Base-by-base conservation (phyloP, 345 rosid species). In the Salix dunnii region DNA sequence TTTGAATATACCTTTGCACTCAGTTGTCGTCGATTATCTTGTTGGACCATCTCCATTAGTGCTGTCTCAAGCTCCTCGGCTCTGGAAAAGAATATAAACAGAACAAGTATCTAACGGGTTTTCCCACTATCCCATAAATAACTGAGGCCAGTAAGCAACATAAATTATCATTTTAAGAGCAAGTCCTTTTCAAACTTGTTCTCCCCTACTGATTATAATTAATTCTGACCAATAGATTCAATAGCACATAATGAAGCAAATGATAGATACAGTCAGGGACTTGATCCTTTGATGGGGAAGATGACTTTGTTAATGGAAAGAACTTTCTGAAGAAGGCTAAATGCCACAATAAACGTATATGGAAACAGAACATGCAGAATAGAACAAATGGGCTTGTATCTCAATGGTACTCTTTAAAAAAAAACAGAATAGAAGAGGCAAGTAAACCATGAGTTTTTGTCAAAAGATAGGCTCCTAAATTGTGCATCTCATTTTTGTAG, bases 1-100 rank as follows among this genome's bases (percentile, higher is more conserved):
- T 74, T 68, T 33, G 60, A 58, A 69, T 67, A 21, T 87, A 96
- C 99, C 98, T 78, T 76, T 74, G 98, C 97, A 82, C 87, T 90
- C 88, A 93, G 75, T 86, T 85, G 80, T 11, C 83, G 87, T 73
- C 94, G 87, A 80, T 96, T 96, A 78, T 96, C 99, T 87, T 85
- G 87, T 87, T 90, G 90, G 78, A 92, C 96, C 89, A 93, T 88
- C 87, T 96, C 99, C 90, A 91, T 86, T 58, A 93, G 86, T 40
- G 98, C 99, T 72, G 92, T 89, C 89, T 96, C 98, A 82, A 96
- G 81, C 89, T 93, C 99, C 81, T 96, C 99, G n/a, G 98, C 89
- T 80, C 99, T 95, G 81, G 58, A 73, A 72, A 84, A 74, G 75
- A 78, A 79, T 55, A 72, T 27, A 48, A 81, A 68, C 60, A 68